A percentile compares a stretch with the other conserved stretches of the same genome.
Conservation (phyloP, 768 basidiomycete species). For the Lentinula guzmanii region DNA sequence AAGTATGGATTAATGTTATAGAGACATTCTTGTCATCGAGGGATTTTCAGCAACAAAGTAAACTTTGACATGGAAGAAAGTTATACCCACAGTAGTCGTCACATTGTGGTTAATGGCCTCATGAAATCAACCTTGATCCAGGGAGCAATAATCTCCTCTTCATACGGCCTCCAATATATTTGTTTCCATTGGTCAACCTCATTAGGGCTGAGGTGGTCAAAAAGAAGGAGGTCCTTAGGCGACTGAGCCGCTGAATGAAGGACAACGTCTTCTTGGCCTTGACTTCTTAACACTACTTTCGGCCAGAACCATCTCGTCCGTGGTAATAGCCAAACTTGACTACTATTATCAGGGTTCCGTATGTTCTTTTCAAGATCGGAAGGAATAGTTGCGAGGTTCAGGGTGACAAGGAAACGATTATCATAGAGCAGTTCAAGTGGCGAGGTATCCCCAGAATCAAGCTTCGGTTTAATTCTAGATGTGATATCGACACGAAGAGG, state of each 20-base stretch:
- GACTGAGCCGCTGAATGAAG: not conserved
- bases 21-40: slow-evolving; percentile 23
- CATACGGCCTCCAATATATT: not conserved
- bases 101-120: slow-evolving; percentile 3
- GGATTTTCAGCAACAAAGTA: not conserved
- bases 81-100: not conserved
- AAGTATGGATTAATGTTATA: slow-evolving; percentile 32
- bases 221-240: not conserved
- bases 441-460: slow-evolving; percentile 9
- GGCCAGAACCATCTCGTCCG: slow-evolving; percentile 44
- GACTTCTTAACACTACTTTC: slow-evolving; percentile 27
- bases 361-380: slow-evolving; percentile 23
- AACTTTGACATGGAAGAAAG: not conserved
- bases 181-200: not conserved
- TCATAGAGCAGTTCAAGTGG: slow-evolving; percentile 50
- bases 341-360: slow-evolving; percentile 9
- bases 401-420: slow-evolving; percentile 51
- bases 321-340: slow-evolving; percentile 27
- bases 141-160: not conserved
- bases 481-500: slow-evolving; percentile 40
- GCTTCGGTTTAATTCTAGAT: slow-evolving; percentile 10
- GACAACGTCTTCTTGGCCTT: slow-evolving; percentile 3
- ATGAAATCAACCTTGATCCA: not conserved
- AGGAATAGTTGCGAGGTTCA: slow-evolving; percentile 41
- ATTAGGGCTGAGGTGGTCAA: not conserved